Base-by-base conservation (phyloP, 2,329 filamentous ascomycete genomes). In the Cladophialophora immunda region DNA sequence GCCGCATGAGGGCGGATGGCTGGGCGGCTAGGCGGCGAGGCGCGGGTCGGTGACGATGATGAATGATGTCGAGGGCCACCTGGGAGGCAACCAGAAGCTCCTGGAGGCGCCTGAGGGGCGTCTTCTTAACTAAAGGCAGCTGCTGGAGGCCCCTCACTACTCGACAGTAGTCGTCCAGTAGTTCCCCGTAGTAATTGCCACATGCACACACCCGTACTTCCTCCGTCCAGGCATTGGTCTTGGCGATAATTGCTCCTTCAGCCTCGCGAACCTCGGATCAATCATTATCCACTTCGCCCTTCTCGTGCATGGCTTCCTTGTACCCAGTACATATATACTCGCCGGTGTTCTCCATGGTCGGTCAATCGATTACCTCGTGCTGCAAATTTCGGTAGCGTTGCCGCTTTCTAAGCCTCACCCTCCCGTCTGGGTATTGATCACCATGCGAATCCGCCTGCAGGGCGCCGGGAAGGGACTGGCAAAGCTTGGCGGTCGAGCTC, bases 211-310 rank as follows among this genome's bases (percentile, higher is more conserved):
- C 3, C 45, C 19, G 19, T 25, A 50, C 19, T 50, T 25, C 45
- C 19, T 50, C 19, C 19, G 15, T 41, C 38, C 38, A n/a, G 15
- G 58, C 15, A 13, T 59, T 27, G 6, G 15, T 19, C 56, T 50
- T 60, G 58, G 41, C 58, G 58, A 54, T 34, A 53, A 15, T 50
- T 29, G 38, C 57, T 59, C 50, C 7, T 45, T 64, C 63, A 65
- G 63, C 63, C 63, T 65, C 29, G 63, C 52, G 36, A 30, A 27
- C 63, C 58, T 65, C 63, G 63, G 62, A 59, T 36, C 54, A 47
- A 34, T 27, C 52, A 55, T 36, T 15, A 50, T 50, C 36, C 22
- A 11, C 38, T 27, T 34, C 13, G 13, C 13, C 17, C 36, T n/a
- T n/a, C 36, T 41, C 13, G 13, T 17, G 2, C n/a, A n/a, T 41